These are phyloP conservation scores for Penicillium italicum DNA, from an alignment of 2,329 filamentous ascomycete genomes.

Conservation along the genomic window DNA sequence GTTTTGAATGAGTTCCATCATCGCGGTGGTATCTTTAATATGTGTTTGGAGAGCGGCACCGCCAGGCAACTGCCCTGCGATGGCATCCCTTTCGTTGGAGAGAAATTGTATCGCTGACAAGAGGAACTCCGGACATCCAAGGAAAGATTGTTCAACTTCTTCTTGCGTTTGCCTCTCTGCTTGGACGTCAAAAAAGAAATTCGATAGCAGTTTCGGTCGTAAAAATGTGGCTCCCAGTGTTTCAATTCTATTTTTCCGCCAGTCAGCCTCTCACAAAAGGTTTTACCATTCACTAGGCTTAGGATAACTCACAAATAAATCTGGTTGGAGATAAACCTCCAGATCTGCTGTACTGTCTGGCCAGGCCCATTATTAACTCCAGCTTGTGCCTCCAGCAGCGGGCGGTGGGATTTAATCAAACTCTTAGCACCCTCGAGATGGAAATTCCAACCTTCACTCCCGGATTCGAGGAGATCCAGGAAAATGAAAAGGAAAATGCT, in stretches of 20 bases:
- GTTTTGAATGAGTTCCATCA: constrained; percentile 20
- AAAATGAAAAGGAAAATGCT: constrained; percentile 36
- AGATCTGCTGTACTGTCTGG: constrained; percentile 27
- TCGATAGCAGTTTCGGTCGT: constrained; percentile 30
- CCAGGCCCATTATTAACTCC: constrained; percentile 22
- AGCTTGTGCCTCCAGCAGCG: constrained; percentile 3
- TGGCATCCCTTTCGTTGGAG: constrained; percentile 26
- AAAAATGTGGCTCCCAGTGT: constrained; percentile 34
- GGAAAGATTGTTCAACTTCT: constrained; percentile 33
- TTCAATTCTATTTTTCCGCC: constrained; percentile 27
- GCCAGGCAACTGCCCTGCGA: constrained; percentile 10
- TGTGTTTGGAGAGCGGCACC: neutral
- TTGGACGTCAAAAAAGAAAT: constrained; percentile 15
- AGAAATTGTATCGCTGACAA: constrained; percentile 29
- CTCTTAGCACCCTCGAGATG: constrained; percentile 34
- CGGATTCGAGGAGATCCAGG: constrained; percentile 33
- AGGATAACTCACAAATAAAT: constrained; percentile 26
- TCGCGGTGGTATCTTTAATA: constrained; percentile 10
- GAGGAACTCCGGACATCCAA: constrained; percentile 36
- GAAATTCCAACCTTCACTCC: constrained; percentile 34
- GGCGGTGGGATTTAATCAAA: constrained; percentile 21
- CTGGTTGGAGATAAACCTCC: constrained; percentile 30
- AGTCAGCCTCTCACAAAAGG: neutral
- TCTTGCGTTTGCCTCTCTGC: constrained; percentile 21
- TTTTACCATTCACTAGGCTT: neutral